These are phyloP conservation scores for Copromyces sp. DNA, from an alignment of 495 filamentous ascomycete genomes.

Conservation along the genomic window DNA sequence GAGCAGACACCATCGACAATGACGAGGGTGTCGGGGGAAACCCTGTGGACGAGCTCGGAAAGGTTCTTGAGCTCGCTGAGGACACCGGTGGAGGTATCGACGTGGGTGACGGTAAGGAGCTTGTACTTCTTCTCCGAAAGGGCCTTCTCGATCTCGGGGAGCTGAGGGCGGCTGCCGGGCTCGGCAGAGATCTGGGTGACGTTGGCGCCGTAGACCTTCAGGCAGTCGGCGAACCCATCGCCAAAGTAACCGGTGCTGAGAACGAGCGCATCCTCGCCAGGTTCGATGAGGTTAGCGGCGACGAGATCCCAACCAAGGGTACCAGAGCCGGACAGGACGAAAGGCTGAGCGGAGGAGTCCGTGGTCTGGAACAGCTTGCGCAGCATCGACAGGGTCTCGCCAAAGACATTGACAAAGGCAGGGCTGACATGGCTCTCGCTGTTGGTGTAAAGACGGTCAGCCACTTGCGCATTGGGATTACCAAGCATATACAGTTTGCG, in stretches of 20 bases:
- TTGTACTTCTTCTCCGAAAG: conserved; percentile 86
- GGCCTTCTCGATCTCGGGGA: conserved; percentile 76
- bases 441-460: neutral
- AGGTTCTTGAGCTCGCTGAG: conserved; percentile 80
- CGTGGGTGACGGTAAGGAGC: conserved; percentile 86
- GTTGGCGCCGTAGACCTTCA: conserved; percentile 80
- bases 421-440: conserved; percentile 89
- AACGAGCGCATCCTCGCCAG: conserved; percentile 81
- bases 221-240: conserved; percentile 86
- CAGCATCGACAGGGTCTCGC: conserved; percentile 77
- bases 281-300: conserved; percentile 79
- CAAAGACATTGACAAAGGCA: conserved; percentile 81
- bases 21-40: conserved; percentile 82
- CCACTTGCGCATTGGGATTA: conserved; percentile 1
- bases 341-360: conserved; percentile 73
- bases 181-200: conserved; percentile 82
- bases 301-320: conserved; percentile 96
- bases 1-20: conserved; percentile 95
- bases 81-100: conserved; percentile 94
- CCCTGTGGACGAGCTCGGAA: conserved; percentile 67
- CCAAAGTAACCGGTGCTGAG: conserved; percentile 96
- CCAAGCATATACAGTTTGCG: neutral
- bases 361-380: conserved; percentile 89
- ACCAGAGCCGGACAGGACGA: conserved; percentile 86
- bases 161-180: conserved; percentile 79